phyloP scores from a whole-genome alignment of 1,284 basidiomycete species.

The Puccinia triticina region DNA sequence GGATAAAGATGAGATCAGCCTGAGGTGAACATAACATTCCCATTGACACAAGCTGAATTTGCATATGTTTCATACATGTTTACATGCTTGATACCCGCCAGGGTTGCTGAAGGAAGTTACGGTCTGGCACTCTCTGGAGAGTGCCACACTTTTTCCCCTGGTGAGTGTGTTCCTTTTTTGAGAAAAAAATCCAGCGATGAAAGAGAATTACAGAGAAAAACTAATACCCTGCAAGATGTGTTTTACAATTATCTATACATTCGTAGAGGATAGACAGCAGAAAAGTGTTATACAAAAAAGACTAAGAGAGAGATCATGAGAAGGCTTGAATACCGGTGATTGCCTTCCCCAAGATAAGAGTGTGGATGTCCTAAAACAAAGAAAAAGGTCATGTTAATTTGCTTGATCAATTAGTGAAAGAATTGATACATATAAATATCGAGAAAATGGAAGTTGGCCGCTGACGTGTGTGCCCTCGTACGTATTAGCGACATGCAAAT shows the following conservation, averaged over 20 bases:
- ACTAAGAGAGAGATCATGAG: not conserved
- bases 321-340: slow-evolving; percentile 50
- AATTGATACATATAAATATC: not conserved
- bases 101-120: too few relatives aligned
- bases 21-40: too few relatives aligned
- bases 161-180: too few relatives aligned
- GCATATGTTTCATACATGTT: too few relatives aligned
- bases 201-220: not conserved
- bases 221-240: not conserved
- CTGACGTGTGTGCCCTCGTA: slow-evolving; percentile 71
- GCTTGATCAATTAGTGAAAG: not conserved
- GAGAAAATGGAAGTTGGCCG: not conserved
- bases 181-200: not conserved
- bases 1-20: too few relatives aligned
- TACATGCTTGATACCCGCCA: too few relatives aligned
- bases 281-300: not conserved
- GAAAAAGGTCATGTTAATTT: not conserved
- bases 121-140: too few relatives aligned
- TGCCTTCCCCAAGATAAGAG: slow-evolving; percentile 45
- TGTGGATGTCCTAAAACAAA: slow-evolving; percentile 48
- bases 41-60: too few relatives aligned
- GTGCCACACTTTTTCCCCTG: too few relatives aligned
- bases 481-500: slow-evolving; percentile 82
- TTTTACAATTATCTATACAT: slow-evolving; percentile 17
- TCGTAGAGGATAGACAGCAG: not conserved